Base-by-base conservation (phyloP, 176 grass and related monocot genomes). In the Chloris gayana region DNA sequence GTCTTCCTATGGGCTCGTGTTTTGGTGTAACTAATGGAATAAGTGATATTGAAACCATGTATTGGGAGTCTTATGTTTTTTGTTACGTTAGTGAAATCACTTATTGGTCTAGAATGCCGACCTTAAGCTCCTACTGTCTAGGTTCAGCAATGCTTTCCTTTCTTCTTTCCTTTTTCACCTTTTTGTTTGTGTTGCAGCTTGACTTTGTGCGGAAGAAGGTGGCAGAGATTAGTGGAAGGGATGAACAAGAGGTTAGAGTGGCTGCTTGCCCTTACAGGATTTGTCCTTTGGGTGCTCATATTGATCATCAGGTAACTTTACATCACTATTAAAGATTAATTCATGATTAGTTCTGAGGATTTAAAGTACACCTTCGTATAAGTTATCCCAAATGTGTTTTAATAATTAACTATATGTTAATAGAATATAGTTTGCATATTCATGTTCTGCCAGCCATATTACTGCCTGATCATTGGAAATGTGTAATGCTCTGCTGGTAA, bases 231-330 rank as follows among this genome's bases (percentile, higher is more conserved):
- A 91, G 88, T 38, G 82, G 88, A 70, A 77, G 70, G 50, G 83
- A 84, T 62, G 59, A 51, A 25, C 3, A 64, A 19, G 84, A 91
- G 67, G 92, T 95, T 45, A 98, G 83, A 69, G 88, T 95, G 49
- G 90, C 74, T 35, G 90, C 88, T 62, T 94, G 89, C 78, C 95
- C 95, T 6, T 98, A 98, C 88, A 94, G 95, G 82, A 94, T 98
- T 76, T 98, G 95, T 45, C 95, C 92, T 58, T 75, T 98, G 29
- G 95, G 95, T 35, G 88, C 95, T 21, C 95, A 98, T 71, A 87
- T 95, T 56, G 95, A 98, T 87, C 95, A 98, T 73, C 95, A 98
- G 92, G 95, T 98, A 79, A 47, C 31, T 58, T 80, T 29, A 51
- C 5, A 22, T 30, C 64, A 11, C 17, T 62, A 9, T 64, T 0